Conservation (phyloP, 441 rosid genomes). For the Adansonia gregorii region DNA sequence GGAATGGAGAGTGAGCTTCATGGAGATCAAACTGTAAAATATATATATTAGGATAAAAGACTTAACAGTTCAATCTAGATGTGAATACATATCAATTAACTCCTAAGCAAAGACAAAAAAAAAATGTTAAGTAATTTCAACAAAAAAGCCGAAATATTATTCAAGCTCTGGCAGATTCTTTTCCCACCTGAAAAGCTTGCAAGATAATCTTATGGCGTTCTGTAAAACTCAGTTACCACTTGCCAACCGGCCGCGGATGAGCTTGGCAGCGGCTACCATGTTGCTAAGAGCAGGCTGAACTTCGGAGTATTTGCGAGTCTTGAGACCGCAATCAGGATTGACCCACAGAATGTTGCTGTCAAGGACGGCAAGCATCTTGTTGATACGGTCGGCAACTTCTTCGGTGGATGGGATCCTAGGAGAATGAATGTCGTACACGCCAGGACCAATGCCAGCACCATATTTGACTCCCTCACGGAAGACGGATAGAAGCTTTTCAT, state of each 20-base stretch:
- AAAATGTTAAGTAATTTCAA: conserved; percentile 23
- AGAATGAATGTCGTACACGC: conserved; percentile 94
- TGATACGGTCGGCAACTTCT: conserved; percentile 88
- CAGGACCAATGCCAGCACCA: conserved; percentile 98
- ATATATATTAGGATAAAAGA: not conserved
- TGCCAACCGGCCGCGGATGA: conserved; percentile 79
- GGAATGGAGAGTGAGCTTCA: no score
- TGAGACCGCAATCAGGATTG: conserved; percentile 96
- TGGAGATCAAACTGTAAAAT: no score
- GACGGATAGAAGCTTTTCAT: conserved; percentile 94
- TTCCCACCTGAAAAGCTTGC: not conserved
- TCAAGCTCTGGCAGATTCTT: conserved; percentile 20
- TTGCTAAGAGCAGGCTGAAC: conserved; percentile 86
- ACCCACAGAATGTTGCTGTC: conserved; percentile 93
- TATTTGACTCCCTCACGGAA: conserved; percentile 97
- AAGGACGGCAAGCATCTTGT: conserved; percentile 96
- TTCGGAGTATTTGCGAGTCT: conserved; percentile 88
- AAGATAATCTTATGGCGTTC: not conserved
- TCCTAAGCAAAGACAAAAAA: not conserved
- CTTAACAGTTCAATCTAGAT: conserved; percentile 1
- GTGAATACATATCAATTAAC: not conserved
- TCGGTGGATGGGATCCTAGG: conserved; percentile 91
- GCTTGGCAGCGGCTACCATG: conserved; percentile 96
- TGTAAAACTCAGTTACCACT: conserved; percentile 64
- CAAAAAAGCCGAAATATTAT: conserved; percentile 20